A percentile compares a stretch with the other conserved stretches of the same genome.
Conservation (phyloP, 2,329 filamentous ascomycete genomes). For the Penicillium sp. region DNA sequence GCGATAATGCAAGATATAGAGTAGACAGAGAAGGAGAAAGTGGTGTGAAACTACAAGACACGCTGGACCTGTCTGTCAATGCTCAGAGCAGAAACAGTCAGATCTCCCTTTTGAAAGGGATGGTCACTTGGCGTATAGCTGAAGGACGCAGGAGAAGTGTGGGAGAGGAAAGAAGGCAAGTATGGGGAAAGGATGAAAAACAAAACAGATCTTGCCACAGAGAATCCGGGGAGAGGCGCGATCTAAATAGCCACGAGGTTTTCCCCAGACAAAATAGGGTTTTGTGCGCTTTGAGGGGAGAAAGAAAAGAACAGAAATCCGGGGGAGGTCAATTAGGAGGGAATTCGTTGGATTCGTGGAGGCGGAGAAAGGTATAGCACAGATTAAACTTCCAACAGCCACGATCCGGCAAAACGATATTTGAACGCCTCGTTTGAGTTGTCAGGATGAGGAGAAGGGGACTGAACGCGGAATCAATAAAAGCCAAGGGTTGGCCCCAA, state of each 20-base stretch:
- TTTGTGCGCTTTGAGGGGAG: constrained; percentile 5
- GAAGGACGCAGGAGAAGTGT: not conserved
- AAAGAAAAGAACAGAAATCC: constrained; percentile 19
- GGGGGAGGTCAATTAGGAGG: constrained; percentile 17
- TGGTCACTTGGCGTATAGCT: constrained; percentile 3
- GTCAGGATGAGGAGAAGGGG: not conserved
- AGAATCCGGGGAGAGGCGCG: constrained; percentile 8
- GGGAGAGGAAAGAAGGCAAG: constrained; percentile 1
- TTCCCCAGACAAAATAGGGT: constrained; percentile 13
- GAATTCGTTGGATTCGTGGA: constrained; percentile 19
- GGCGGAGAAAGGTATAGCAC: constrained; percentile 27
- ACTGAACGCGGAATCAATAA: not conserved
- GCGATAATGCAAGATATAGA: not conserved
- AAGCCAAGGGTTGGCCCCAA: constrained; percentile 1
- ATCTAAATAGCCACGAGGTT: constrained; percentile 25
- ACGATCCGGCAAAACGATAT: constrained; percentile 27
- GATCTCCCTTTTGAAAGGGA: constrained; percentile 10
- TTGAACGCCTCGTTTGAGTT: not conserved
- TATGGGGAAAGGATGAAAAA: not conserved
- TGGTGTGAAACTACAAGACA: not conserved
- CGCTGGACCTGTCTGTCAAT: constrained; percentile 12
- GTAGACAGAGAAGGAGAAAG: not conserved
- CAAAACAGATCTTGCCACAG: constrained; percentile 9
- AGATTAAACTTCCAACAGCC: constrained; percentile 3
- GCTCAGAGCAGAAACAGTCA: constrained; percentile 12